phyloP scores from a whole-genome alignment of 2,329 filamentous ascomycete species.

The Fonsecaea monophora region DNA sequence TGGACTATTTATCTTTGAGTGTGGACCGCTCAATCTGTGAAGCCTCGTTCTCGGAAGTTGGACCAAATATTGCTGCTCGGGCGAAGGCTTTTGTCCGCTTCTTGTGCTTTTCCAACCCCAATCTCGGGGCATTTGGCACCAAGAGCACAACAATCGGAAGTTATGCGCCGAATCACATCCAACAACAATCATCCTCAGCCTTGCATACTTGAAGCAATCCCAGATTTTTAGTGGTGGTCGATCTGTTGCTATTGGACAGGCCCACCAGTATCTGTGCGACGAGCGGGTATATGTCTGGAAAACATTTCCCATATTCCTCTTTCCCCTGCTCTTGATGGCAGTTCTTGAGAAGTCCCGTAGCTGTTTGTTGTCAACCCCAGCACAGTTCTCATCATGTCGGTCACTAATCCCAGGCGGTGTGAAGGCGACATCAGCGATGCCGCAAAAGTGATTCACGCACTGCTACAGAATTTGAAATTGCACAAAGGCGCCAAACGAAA shows the following conservation, averaged over 20 bases:
- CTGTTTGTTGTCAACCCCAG: not conserved
- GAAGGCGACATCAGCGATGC: not conserved
- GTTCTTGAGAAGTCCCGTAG: not conserved
- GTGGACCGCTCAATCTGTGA: not conserved
- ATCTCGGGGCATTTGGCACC: not conserved
- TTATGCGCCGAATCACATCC: not conserved
- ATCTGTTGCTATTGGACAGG: conserved; percentile 2
- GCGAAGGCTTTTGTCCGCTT: not conserved
- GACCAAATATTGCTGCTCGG: not conserved
- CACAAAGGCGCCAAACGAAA: conserved; percentile 1
- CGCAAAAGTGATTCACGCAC: not conserved
- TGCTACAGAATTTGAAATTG: not conserved
- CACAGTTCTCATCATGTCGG: not conserved
- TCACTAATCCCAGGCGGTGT: not conserved
- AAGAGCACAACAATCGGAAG: not conserved
- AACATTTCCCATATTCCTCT: not conserved
- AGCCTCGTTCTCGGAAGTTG: not conserved
- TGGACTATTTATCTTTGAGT: not conserved
- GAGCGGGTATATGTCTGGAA: not conserved
- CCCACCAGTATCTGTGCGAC: not conserved
- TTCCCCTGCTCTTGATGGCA: not conserved
- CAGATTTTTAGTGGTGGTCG: conserved; percentile 3
- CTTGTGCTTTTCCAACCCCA: not conserved
- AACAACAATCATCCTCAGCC: conserved; percentile 2
- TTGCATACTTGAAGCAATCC: conserved; percentile 10